Evolutionary conservation across 2,329 filamentous ascomycete species (phyloP).

Genomic region (Phaeosphaeria sp.): DNA sequence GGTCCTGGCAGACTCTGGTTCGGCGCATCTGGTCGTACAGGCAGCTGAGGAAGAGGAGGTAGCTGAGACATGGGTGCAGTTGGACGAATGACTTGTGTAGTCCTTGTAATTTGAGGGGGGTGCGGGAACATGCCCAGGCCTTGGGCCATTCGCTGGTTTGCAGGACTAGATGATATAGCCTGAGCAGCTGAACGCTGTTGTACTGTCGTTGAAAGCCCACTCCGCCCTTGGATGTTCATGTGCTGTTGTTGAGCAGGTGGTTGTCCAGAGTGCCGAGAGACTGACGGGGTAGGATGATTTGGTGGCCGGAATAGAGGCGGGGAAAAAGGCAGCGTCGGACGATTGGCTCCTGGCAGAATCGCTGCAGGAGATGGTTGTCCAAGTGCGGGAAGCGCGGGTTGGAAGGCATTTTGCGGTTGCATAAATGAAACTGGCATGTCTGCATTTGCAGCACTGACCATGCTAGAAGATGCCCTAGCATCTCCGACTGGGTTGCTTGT

Average conservation of each 20-base stretch:
- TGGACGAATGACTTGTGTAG: not conserved
- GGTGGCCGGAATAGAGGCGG: not conserved
- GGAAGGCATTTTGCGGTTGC: not conserved
- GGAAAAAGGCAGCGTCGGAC: not conserved
- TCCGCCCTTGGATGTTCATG: not conserved
- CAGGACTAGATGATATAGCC: not conserved
- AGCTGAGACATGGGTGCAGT: not conserved
- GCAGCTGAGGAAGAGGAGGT: not conserved
- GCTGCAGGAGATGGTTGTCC: not conserved
- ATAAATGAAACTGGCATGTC: not conserved
- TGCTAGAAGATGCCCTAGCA: not conserved
- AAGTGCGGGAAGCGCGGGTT: not conserved
- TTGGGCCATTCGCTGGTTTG: not conserved
- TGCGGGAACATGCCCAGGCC: not conserved
- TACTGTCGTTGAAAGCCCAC: not conserved
- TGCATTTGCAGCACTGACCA: not conserved
- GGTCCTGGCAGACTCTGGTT: not conserved
- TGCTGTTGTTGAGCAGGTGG: not conserved
- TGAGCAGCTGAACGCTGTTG: not conserved
- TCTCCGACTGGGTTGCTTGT: too few species aligned
- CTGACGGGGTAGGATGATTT: not conserved
- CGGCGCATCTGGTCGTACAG: not conserved
- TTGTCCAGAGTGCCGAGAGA: not conserved
- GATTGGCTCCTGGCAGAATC: not conserved
- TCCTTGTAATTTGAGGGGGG: not conserved